These are phyloP conservation scores for Penicillium mononematosum DNA, from an alignment of 495 filamentous ascomycete genomes.

Conservation along the genomic window DNA sequence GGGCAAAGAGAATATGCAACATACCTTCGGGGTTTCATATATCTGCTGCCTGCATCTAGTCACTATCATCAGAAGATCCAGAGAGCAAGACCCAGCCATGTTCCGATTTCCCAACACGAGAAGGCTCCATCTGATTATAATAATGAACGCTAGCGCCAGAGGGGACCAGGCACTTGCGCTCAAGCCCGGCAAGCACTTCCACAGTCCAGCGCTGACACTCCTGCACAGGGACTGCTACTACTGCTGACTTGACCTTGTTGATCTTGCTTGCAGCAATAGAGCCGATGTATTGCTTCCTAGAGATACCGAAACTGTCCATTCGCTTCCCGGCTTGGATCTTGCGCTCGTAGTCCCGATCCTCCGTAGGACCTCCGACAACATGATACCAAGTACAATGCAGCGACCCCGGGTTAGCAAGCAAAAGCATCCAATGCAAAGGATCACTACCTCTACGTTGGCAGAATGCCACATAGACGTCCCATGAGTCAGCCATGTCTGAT, in stretches of 20 bases:
- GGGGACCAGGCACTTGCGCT: neutral
- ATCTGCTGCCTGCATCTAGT: neutral
- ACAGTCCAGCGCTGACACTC: neutral
- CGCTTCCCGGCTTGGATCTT: slow-evolving; percentile 1
- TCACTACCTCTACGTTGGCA: too few relatives aligned
- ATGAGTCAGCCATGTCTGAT: too few relatives aligned
- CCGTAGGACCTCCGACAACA: slow-evolving; percentile 1
- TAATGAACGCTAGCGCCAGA: neutral
- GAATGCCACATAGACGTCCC: too few relatives aligned
- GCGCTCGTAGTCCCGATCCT: neutral
- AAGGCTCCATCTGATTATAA: neutral
- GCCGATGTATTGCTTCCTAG: neutral
- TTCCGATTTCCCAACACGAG: neutral
- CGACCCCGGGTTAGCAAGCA: neutral
- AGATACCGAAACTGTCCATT: slow-evolving; percentile 4
- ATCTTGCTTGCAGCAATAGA: neutral
- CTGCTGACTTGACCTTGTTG: neutral
- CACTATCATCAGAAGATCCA: neutral
- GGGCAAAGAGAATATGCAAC: neutral
- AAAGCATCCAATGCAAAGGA: slow-evolving; percentile 3
- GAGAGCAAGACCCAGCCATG: neutral
- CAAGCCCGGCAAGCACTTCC: neutral
- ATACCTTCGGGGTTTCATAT: neutral
- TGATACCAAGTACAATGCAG: slow-evolving; percentile 8
- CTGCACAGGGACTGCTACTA: neutral